Conservation (phyloP, 495 filamentous ascomycete genomes). For the Sordaria brevicollis region DNA sequence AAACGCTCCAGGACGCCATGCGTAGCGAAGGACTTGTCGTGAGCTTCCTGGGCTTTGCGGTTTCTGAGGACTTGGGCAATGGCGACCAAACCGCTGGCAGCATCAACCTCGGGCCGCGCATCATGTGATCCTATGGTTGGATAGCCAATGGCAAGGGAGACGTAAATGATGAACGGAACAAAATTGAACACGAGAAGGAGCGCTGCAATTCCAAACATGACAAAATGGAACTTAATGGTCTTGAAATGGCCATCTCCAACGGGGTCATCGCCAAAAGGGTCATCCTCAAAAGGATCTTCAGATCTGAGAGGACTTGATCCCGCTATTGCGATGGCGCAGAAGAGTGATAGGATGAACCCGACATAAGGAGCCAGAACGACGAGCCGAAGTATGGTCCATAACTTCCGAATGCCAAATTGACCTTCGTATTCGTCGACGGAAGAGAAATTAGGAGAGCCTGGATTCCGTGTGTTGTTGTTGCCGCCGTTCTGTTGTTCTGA, state of each 20-base stretch:
- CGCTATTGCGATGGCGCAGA: neutral
- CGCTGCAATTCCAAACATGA: neutral
- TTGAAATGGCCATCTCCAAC: too few relatives aligned
- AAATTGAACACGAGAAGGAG: neutral
- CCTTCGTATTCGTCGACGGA: neutral
- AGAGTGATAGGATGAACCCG: neutral
- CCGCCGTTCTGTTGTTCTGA: neutral
- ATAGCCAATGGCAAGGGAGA: neutral
- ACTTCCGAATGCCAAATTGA: neutral
- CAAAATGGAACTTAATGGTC: too few relatives aligned
- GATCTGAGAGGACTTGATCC: too few relatives aligned
- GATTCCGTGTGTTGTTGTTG: neutral
- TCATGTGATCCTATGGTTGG: neutral
- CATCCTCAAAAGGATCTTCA: too few relatives aligned
- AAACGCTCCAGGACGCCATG: neutral
- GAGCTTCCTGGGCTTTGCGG: neutral
- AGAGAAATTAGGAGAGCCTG: neutral
- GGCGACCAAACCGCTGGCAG: neutral
- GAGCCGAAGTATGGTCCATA: neutral
- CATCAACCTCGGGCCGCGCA: neutral
- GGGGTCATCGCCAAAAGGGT: too few relatives aligned
- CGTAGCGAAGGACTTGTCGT: neutral
- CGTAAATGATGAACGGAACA: rapidly evolving
- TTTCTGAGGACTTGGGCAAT: neutral
- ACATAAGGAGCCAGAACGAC: neutral